phyloP scores from a whole-genome alignment of 108 stramenopile species.

The Cylindrotheca closterium region DNA sequence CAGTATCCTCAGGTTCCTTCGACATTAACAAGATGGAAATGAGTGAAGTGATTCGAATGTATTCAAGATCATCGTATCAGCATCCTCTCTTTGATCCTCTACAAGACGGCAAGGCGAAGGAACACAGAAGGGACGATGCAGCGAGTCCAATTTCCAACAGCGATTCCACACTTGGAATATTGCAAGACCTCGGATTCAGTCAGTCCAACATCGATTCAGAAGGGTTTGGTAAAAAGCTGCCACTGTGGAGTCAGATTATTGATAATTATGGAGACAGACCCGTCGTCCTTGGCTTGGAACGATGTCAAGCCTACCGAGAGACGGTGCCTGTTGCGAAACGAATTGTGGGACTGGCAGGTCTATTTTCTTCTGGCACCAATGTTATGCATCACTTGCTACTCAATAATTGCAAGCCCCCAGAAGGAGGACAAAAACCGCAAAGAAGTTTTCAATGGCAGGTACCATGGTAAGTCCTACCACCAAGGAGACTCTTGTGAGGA shows the following conservation, averaged over 20 bases:
- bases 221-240: slow-evolving; percentile 7
- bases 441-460: slow-evolving; percentile 7
- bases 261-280: slow-evolving; percentile 43
- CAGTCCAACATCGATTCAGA: background rate
- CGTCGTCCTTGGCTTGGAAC: slow-evolving; percentile 49
- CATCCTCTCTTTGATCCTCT: background rate
- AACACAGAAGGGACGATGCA: background rate
- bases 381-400: slow-evolving; percentile 56
- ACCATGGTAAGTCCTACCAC: slow-evolving; percentile 14
- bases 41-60: background rate
- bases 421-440: background rate
- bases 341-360: slow-evolving; percentile 60
- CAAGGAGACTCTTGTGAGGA: no score
- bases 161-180: background rate
- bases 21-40: background rate
- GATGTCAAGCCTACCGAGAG: slow-evolving; percentile 49
- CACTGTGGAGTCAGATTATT: slow-evolving; percentile 51
- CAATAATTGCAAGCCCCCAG: slow-evolving; percentile 60
- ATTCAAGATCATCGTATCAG: background rate
- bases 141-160: background rate
- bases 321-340: slow-evolving; percentile 19
- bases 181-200: background rate
- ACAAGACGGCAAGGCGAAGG: no score
- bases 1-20: background rate
- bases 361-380: slow-evolving; percentile 92